A percentile compares a stretch with the other conserved stretches of the same genome.
These are phyloP conservation scores for Umbellularia californica DNA, from an alignment of 164 flowering plant genomes.

Conservation along the genomic window DNA sequence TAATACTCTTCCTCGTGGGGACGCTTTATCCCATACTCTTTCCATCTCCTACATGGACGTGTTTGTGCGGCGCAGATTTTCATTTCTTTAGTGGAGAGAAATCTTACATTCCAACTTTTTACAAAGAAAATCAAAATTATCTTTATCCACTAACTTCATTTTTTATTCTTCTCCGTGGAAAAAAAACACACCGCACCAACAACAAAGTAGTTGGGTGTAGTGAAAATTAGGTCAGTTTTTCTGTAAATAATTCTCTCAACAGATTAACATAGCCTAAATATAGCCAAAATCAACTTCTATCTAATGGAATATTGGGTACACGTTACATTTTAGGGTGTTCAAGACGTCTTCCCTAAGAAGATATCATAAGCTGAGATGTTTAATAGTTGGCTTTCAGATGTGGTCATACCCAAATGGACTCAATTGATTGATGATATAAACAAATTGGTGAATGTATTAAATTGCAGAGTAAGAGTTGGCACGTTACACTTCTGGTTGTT, in stretches of 20 bases:
- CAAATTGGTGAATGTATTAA: not conserved
- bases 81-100: too few relatives aligned
- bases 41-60: too few relatives aligned
- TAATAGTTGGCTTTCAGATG: not conserved
- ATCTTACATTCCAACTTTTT: not conserved
- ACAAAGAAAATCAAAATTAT: not conserved
- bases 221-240: not conserved
- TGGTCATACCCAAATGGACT: not conserved
- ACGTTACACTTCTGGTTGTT: not conserved
- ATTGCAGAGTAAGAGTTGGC: not conserved
- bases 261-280: too few relatives aligned
- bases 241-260: too few relatives aligned
- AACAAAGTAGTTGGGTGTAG: not conserved
- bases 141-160: not conserved
- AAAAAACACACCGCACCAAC: not conserved
- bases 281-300: not conserved
- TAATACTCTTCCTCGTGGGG: too few relatives aligned
- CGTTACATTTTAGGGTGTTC: not conserved
- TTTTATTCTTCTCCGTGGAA: not conserved
- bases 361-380: not conserved
- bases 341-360: not conserved
- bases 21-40: too few relatives aligned
- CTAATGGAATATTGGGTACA: not conserved
- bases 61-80: too few relatives aligned
- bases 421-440: not conserved